Conservation (phyloP, 306 rosid species). For the Argentina anserina region DNA sequence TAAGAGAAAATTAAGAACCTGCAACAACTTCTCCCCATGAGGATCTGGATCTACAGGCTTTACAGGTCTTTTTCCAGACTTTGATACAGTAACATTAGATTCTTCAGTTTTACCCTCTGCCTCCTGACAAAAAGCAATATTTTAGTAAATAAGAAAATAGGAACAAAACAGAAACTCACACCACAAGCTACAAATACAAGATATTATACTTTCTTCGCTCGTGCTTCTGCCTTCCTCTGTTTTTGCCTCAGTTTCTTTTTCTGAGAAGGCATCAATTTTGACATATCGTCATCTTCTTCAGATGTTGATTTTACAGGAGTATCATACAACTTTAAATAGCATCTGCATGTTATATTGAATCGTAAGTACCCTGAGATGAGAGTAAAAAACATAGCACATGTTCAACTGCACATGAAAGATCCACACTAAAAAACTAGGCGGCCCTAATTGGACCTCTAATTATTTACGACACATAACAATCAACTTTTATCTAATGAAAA, state of each 20-base stretch:
- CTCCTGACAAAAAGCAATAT: slow-evolving; percentile 55
- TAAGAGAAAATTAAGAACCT: slow-evolving; percentile 45
- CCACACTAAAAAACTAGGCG: not conserved
- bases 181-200: slow-evolving; percentile 23
- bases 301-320: slow-evolving; percentile 73
- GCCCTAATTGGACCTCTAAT: not conserved
- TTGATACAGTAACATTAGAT: slow-evolving; percentile 51
- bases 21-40: slow-evolving; percentile 79
- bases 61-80: slow-evolving; percentile 80
- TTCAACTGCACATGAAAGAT: not conserved
- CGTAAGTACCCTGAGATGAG: not conserved
- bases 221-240: slow-evolving; percentile 93
- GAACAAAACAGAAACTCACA: not conserved
- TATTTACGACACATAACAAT: too few relatives aligned
- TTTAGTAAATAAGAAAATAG: slow-evolving; percentile 19
- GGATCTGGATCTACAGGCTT: slow-evolving; percentile 96
- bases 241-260: slow-evolving; percentile 96
- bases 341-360: slow-evolving; percentile 48
- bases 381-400: not conserved
- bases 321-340: slow-evolving; percentile 84
- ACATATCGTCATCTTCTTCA: slow-evolving; percentile 75
- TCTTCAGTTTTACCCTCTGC: slow-evolving; percentile 91
- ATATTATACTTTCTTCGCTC: slow-evolving; percentile 76
- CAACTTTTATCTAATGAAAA: not conserved
- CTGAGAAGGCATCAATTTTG: slow-evolving; percentile 89